A percentile compares a stretch with the other conserved stretches of the same genome.
Conservation (phyloP, 1,284 basidiomycete species). For the Neonothopanus nambi region DNA sequence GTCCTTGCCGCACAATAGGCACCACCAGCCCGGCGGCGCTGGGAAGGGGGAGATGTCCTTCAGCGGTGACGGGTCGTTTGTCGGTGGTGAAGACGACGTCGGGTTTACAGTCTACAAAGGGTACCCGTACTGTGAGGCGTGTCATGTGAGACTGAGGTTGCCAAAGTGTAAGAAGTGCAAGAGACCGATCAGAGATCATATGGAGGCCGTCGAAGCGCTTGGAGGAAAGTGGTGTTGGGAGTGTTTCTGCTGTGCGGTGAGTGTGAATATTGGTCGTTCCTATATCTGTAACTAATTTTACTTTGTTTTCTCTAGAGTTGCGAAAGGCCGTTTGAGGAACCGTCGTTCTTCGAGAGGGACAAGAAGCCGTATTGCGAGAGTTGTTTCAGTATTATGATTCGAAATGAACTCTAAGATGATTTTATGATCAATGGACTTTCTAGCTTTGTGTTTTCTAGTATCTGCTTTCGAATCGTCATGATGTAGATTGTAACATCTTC, state of each 20-base stretch:
- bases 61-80: constrained; percentile 59
- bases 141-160: constrained; percentile 85
- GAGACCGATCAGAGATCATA: constrained; percentile 77
- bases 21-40: too few species aligned
- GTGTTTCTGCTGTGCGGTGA: constrained; percentile 91
- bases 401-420: constrained; percentile 61
- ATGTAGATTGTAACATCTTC: too few species aligned
- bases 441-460: too few species aligned
- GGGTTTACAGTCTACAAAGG: constrained; percentile 92
- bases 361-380: constrained; percentile 80
- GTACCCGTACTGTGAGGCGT: constrained; percentile 93
- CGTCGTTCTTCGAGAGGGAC: constrained; percentile 82
- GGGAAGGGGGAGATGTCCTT: constrained; percentile 40
- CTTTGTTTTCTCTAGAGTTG: constrained; percentile 56
- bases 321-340: constrained; percentile 78
- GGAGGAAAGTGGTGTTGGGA: constrained; percentile 91
- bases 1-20: too few species aligned
- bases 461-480: too few species aligned
- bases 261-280: constrained; percentile 30
- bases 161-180: constrained; percentile 90
- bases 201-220: constrained; percentile 83
- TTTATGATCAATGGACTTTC: background rate
- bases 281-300: constrained; percentile 13
- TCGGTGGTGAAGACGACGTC: constrained; percentile 49
- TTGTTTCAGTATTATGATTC: constrained; percentile 82